These are phyloP conservation scores for Tricholomella constricta DNA, from an alignment of 768 basidiomycete genomes.

Conservation along the genomic window DNA sequence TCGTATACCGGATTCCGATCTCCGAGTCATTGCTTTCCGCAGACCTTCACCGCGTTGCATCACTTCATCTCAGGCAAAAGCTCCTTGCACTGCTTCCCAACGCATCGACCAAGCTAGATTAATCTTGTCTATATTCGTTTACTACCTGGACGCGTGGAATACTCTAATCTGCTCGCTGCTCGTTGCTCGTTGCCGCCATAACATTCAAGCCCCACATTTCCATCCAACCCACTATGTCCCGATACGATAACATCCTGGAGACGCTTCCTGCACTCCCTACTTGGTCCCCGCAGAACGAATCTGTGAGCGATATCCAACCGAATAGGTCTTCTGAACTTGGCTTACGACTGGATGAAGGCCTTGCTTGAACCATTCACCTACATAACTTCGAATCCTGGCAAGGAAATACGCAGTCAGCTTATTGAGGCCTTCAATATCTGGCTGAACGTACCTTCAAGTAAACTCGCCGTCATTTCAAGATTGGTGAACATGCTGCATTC, in stretches of 20 bases:
- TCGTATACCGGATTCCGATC: not conserved
- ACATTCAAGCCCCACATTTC: too few species aligned
- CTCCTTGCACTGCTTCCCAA: too few species aligned
- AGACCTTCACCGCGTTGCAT: not conserved
- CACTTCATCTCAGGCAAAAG: too few species aligned
- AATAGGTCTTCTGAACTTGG: not conserved
- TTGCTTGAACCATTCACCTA: conserved; percentile 90
- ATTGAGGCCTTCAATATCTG: conserved; percentile 94
- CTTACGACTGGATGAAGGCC: conserved; percentile 27
- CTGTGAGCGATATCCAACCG: conserved; percentile 21
- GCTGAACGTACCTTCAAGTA: conserved; percentile 78
- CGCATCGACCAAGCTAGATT: too few species aligned
- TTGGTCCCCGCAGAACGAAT: conserved; percentile 39
- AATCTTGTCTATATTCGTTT: too few species aligned
- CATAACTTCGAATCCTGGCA: conserved; percentile 82
- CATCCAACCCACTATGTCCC: conserved; percentile 26
- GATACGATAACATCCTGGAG: conserved; percentile 43
- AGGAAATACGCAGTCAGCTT: conserved; percentile 86
- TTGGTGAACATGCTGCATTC: conserved; percentile 95
- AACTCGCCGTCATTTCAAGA: conserved; percentile 70
- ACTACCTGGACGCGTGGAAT: too few species aligned
- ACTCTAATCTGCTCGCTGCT: too few species aligned
- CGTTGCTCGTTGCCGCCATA: too few species aligned
- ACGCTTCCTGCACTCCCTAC: conserved; percentile 31
- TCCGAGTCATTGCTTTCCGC: not conserved